Evolutionary conservation across 768 basidiomycete genomes (phyloP).

Genomic region (Lactifluus hygrophoroides): DNA sequence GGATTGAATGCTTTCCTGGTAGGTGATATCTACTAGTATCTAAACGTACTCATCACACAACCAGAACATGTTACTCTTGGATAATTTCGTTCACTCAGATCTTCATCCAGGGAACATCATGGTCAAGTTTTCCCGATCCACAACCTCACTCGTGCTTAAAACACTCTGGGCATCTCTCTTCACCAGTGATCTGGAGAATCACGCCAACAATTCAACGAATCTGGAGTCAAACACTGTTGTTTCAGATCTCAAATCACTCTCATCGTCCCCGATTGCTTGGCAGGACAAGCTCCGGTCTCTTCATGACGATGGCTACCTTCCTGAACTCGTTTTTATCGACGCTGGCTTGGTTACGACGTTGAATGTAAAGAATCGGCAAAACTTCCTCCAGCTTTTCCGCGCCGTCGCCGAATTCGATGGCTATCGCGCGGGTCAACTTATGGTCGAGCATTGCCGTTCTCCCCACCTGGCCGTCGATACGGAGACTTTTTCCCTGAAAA

Average conservation of each 20-base stretch:
- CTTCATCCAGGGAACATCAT: conserved; percentile 94
- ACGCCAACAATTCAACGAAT: conserved; percentile 7
- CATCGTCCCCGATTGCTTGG: conserved; percentile 59
- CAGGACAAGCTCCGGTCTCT: conserved; percentile 54
- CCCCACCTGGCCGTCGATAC: conserved; percentile 86
- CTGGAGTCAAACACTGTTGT: conserved; percentile 44
- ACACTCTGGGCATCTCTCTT: conserved; percentile 52
- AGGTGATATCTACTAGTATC: conserved; percentile 25
- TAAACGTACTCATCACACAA: conserved; percentile 8
- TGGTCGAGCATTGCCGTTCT: conserved; percentile 89
- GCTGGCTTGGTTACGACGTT: conserved; percentile 91
- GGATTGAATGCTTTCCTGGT: conserved; percentile 95
- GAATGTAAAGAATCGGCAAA: conserved; percentile 69
- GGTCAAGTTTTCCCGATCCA: conserved; percentile 90
- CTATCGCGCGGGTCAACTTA: conserved; percentile 88
- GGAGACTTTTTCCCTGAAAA: conserved; percentile 94
- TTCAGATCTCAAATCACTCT: conserved; percentile 54
- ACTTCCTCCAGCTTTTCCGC: conserved; percentile 95
- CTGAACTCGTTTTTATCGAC: conserved; percentile 94
- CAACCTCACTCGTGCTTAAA: conserved; percentile 53
- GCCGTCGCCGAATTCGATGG: conserved; percentile 97
- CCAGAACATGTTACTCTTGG: conserved; percentile 94
- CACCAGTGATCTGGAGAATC: conserved; percentile 25
- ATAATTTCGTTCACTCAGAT: conserved; percentile 95
- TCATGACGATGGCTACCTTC: conserved; percentile 67